These are phyloP conservation scores for Hypsizygus ulmarius DNA, from an alignment of 1,284 basidiomycete genomes.

Conservation along the genomic window DNA sequence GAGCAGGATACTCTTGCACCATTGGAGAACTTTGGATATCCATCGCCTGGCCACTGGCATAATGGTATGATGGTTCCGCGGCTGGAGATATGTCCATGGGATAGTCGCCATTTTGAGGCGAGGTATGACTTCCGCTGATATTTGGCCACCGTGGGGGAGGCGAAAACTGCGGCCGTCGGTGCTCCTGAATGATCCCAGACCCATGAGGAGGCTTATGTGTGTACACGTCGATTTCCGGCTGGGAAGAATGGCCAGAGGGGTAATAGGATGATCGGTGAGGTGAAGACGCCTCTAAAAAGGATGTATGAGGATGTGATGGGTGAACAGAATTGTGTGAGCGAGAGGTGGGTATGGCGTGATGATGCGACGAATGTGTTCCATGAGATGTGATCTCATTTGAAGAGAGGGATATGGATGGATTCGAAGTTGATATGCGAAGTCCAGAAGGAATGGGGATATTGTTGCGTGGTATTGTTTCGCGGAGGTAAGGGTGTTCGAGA, in stretches of 20 bases:
- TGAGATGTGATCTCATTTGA: conserved; percentile 35
- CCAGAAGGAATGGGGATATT: conserved; percentile 63
- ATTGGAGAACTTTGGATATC: conserved; percentile 53
- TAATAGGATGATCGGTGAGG: conserved; percentile 57
- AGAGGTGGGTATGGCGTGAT: conserved; percentile 53
- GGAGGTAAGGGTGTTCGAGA: conserved; percentile 86
- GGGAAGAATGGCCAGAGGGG: conserved; percentile 32
- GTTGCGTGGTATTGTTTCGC: conserved; percentile 65
- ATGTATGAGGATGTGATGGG: conserved; percentile 26
- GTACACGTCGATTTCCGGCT: conserved; percentile 10
- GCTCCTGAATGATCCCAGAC: conserved; percentile 37
- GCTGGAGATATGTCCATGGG: conserved; percentile 63
- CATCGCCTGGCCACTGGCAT: conserved; percentile 44
- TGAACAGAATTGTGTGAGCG: conserved; percentile 47
- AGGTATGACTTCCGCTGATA: conserved; percentile 21
- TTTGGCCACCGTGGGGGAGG: conserved; percentile 23
- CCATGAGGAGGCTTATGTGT: conserved; percentile 26
- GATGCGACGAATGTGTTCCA: conserved; percentile 47
- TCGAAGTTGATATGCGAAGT: conserved; percentile 38
- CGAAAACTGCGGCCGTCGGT: conserved; percentile 26
- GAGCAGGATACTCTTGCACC: conserved; percentile 46
- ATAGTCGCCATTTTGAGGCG: conserved; percentile 43
- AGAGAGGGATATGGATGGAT: conserved; percentile 26
- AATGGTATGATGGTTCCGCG: conserved; percentile 38
- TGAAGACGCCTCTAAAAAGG: conserved; percentile 45